These are phyloP conservation scores for Leccinum subgranulosum DNA, from an alignment of 768 basidiomycete genomes.

Conservation along the genomic window DNA sequence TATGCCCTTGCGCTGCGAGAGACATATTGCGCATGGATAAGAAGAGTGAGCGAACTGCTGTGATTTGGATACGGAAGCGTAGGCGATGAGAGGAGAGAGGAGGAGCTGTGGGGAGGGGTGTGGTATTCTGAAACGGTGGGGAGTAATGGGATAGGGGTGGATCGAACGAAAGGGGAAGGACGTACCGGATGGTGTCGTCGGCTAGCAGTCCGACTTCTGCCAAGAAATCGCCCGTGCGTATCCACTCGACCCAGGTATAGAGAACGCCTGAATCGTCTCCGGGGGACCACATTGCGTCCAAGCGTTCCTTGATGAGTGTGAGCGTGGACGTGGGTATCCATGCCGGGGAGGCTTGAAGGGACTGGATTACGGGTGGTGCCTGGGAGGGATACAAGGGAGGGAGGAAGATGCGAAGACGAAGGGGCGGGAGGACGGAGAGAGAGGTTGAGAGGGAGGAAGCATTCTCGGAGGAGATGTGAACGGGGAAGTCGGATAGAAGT, in stretches of 20 bases:
- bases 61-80: conserved; percentile 46
- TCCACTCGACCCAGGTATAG: conserved; percentile 70
- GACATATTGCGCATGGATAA: conserved; percentile 75
- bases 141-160: background rate
- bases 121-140: conserved; percentile 32
- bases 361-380: conserved; percentile 50
- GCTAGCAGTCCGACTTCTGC: conserved; percentile 38
- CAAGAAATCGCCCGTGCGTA: conserved; percentile 66
- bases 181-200: conserved; percentile 29
- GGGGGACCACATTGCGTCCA: conserved; percentile 55
- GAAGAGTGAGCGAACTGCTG: conserved; percentile 59
- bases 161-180: conserved; percentile 31
- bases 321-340: conserved; percentile 49
- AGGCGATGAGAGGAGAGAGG: conserved; percentile 42
- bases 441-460: conserved; percentile 8
- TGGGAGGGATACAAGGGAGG: conserved; percentile 54
- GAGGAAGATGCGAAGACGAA: conserved; percentile 54
- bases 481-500: conserved; percentile 40
- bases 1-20: conserved; percentile 69
- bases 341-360: conserved; percentile 51
- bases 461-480: conserved; percentile 32
- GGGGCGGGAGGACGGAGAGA: conserved; percentile 58
- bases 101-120: conserved; percentile 59
- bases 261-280: conserved; percentile 52
- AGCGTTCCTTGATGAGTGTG: conserved; percentile 34